Evolutionary conservation across 176 grass and related monocot species (phyloP), one percentile per base, ranked within the genome.

Genomic region (Phragmites australis): DNA sequence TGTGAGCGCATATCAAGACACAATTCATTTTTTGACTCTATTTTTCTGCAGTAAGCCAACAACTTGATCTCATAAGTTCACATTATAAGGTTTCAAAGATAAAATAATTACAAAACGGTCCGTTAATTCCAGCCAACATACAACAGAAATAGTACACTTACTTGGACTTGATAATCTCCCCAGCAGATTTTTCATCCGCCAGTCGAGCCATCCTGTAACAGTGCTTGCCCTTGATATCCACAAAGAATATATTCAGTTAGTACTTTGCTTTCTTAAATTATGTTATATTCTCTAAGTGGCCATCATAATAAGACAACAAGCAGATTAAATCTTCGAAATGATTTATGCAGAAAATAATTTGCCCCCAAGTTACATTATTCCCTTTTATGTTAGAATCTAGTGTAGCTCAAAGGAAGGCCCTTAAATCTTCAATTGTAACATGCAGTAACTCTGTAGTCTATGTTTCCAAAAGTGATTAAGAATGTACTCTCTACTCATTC

Each of bases 161-260:
- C 90, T 46, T 90, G 78, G 82, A 54, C 41, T 79, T 79, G 46
- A 81, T 52, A 83, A 88, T 88, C 72, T 92, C 78, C 53, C 27
- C 70, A 51, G 85, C 72, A 86, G 90, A 92, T 88, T 90, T 96
- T 85, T 96, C 90, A 58, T 88, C 88, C 86, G 83, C 81, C 42
- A 88, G 61, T 67, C 90, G 82, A 81, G 93, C 93, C 87, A 93
- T 84, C 50, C 72, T 52, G 26, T 83, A 87, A 66, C 81, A 81
- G 66, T 84, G 57, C 49, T 93, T 96, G 51, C 93, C 93, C 93
- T 96, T 63, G 41, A 84, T 50, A 81, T 88, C 73, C 72, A 70
- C 43, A 90, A 51, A 87, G 71, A 55, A 75, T n/a, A 69, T 27
- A 62, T 42, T 45, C 51, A 79, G 55, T 75, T 68, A 79, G 37